These are phyloP conservation scores for Xylariaceae sp. DNA, from an alignment of 2,329 filamentous ascomycete species.

Conservation along the genomic window DNA sequence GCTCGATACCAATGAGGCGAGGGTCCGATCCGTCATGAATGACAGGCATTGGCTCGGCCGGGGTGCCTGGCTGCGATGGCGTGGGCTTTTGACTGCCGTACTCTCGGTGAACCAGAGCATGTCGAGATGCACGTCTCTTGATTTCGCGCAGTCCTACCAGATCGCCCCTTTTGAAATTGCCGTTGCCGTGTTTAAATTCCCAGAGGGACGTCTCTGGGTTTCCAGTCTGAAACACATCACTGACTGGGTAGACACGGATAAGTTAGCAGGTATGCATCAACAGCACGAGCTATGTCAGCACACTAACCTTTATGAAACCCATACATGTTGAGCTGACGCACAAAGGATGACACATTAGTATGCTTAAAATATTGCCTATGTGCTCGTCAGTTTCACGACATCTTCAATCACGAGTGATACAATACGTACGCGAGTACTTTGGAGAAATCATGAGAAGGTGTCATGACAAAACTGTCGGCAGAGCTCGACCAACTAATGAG, in stretches of 20 bases:
- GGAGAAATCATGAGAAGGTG: slow-evolving; percentile 92
- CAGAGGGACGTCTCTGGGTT: slow-evolving; percentile 90
- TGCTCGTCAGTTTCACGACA: slow-evolving; percentile 23
- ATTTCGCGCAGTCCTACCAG: slow-evolving; percentile 88
- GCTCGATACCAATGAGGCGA: slow-evolving; percentile 70
- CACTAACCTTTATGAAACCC: slow-evolving; percentile 91
- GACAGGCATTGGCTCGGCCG: slow-evolving; percentile 69
- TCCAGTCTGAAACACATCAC: slow-evolving; percentile 95
- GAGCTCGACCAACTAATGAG: slow-evolving; percentile 93
- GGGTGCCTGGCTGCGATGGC: slow-evolving; percentile 75
- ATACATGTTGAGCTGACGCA: slow-evolving; percentile 98
- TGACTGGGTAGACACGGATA: slow-evolving; percentile 55
- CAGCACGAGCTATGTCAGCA: not conserved
- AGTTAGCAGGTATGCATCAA: slow-evolving; percentile 6
- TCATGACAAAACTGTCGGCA: slow-evolving; percentile 98
- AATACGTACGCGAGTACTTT: slow-evolving; percentile 81
- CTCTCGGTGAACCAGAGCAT: slow-evolving; percentile 88
- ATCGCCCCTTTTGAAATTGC: slow-evolving; percentile 94
- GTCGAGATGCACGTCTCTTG: slow-evolving; percentile 86
- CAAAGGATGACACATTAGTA: slow-evolving; percentile 98
- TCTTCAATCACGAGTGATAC: not conserved
- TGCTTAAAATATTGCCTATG: slow-evolving; percentile 96
- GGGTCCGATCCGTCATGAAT: slow-evolving; percentile 71
- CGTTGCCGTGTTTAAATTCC: slow-evolving; percentile 98
- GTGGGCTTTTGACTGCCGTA: slow-evolving; percentile 74